Base-by-base conservation (phyloP, 2,329 filamentous ascomycete genomes). In the Fusarium nelsonii region DNA sequence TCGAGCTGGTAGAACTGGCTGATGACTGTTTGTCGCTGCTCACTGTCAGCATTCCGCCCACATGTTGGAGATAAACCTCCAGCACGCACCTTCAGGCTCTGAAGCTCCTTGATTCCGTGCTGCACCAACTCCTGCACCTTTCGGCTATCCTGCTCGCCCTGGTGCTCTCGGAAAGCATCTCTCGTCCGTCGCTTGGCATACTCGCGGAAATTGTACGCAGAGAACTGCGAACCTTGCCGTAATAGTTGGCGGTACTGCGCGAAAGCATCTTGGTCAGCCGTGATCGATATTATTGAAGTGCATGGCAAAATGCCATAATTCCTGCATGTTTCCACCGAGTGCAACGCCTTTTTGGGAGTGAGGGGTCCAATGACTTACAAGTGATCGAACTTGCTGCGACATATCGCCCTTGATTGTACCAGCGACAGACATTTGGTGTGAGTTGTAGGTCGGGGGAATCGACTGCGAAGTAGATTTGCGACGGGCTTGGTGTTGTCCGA, bases 171-270 rank as follows among this genome's bases (percentile, higher is more conserved):
- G 81, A 98, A 99, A 6, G 93, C 91, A 84, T 98, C 96, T 78
- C 88, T 88, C 78, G 96, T 97, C 80, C 95, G 89, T 77, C 96
- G 91, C 81, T 90, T 92, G 55, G 96, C 94, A 81, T 99, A 99
- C 80, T 97, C 95, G 82, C 96, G 90, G 86, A 97, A 99, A 83
- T 98, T 99, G 85, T 98, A 99, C 73, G 92, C 89, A 67, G 93
- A 88, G 81, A 99, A 98, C 77, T 97, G 92, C 66, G 87, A 86
- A 67, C 93, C 90, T 80, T 96, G 92, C 74, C 94, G 92, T 75
- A 98, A 85, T 74, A 99, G 85, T 76, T 95, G 95, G 72, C 96
- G 94, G 82, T 97, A 98, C 94, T 97, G 69, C 16, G 51, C 9
- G 12, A 16, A 18, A 33, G 43, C 11, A 23, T 14, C n/a, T 32